phyloP scores from a whole-genome alignment of 2,329 filamentous ascomycete genomes.

The Chaetomium sp. region DNA sequence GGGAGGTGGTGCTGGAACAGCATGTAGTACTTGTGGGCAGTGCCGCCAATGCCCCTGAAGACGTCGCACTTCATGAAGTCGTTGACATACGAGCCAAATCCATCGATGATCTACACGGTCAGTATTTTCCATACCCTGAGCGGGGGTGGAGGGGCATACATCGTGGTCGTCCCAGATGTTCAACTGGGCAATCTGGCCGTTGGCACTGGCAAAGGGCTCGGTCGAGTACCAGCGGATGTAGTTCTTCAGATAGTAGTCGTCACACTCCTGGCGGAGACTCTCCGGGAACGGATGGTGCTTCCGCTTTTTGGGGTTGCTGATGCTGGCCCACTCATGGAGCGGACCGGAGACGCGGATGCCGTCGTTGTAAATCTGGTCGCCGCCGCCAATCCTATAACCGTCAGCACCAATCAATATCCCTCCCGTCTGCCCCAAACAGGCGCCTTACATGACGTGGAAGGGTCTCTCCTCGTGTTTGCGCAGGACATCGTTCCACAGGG shows the following conservation, averaged over 20 bases:
- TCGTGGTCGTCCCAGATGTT: slow-evolving; percentile 99
- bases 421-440: too few species aligned
- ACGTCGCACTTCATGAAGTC: slow-evolving; percentile 85
- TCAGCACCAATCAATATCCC: slow-evolving; percentile 1
- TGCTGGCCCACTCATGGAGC: slow-evolving; percentile 78
- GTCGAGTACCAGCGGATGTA: slow-evolving; percentile 83
- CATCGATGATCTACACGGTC: slow-evolving; percentile 75
- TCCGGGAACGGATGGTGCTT: slow-evolving; percentile 76
- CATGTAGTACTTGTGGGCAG: slow-evolving; percentile 97
- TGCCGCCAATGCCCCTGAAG: slow-evolving; percentile 86
- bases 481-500: slow-evolving; percentile 91
- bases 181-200: slow-evolving; percentile 89
- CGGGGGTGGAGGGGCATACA: slow-evolving; percentile 45
- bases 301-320: slow-evolving; percentile 80
- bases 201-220: slow-evolving; percentile 82
- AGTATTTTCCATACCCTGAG: not conserved
- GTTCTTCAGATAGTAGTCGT: slow-evolving; percentile 87
- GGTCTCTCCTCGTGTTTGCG: slow-evolving; percentile 77
- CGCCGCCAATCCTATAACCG: slow-evolving; percentile 73
- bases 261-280: slow-evolving; percentile 78
- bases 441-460: slow-evolving; percentile 80
- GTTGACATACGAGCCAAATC: slow-evolving; percentile 91
- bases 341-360: slow-evolving; percentile 84
- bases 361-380: slow-evolving; percentile 97
- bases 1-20: slow-evolving; percentile 94